Base-by-base conservation (phyloP, 2,329 filamentous ascomycete species). In the Salinomyces thailandicus region DNA sequence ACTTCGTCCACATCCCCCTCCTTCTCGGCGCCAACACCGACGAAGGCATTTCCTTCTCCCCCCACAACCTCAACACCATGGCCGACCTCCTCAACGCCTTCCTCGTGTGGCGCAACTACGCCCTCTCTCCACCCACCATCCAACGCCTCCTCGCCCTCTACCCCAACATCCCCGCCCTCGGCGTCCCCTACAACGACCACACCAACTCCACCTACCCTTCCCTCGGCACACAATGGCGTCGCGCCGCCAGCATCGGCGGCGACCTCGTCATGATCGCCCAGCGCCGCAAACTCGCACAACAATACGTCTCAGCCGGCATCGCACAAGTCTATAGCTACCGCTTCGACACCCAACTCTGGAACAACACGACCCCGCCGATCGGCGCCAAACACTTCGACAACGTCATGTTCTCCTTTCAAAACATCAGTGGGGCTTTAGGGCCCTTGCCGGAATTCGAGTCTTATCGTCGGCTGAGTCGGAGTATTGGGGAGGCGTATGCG, bases 281-380 rank as follows among this genome's bases (percentile, higher is more conserved):
- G 18, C 67, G 75, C 2, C 66, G 75, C 19, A 59, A 66, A 15
- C 67, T 70, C 4, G 69, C 67, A 42, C 60, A 72, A 46, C 59
- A 62, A 1, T 76, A 70, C 67, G 61, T 71, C 9, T 57, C 58
- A 7, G 55, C 61, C 19, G 58, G 60, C 9, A 48, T 72, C 2
- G 60, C 68, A 5, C 9, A 33, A 14, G 71, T 71, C 6, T 79
- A 75, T 60, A 72, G 68, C 48, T 80, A 77, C 58, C 68, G 72
- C 31, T 80, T 79, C 62, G 74, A 79, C 49, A 72, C 72, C 5
- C 55, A 68, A 12, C 57, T 67, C 0, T 61, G 64, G 3, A 68
- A 71, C 6, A 26, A 26, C 4, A 46, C 66, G 1, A 53, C 62
- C 0, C 55, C 60, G 9, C 53, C 59, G 1, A 50, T 58, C 1